Evolutionary conservation across 2,329 filamentous ascomycete species (phyloP).

Genomic region (Stachybotrys elegans): DNA sequence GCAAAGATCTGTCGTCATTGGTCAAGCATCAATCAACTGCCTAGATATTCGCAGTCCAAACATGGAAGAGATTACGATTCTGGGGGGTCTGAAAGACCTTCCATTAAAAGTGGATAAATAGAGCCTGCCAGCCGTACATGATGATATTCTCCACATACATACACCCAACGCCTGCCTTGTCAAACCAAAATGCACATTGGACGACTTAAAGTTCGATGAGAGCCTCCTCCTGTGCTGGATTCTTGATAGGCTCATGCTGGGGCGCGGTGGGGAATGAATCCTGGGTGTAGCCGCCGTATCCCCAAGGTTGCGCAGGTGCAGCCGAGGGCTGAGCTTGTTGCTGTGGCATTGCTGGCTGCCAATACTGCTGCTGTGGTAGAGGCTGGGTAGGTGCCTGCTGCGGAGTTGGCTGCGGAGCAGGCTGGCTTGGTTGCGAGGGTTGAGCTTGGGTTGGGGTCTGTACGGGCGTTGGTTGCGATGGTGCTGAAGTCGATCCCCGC

Average conservation of each 20-base stretch:
- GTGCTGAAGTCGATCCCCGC: constrained; percentile 33
- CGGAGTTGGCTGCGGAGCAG: constrained; percentile 13
- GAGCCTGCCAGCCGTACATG: too few species aligned
- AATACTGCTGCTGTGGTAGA: constrained; percentile 28
- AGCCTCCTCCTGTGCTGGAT: constrained; percentile 65
- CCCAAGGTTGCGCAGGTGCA: constrained; percentile 34
- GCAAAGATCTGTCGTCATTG: too few species aligned
- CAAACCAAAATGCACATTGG: background rate
- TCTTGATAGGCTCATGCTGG: constrained; percentile 32
- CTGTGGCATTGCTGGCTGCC: constrained; percentile 28
- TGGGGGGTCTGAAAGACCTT: too few species aligned
- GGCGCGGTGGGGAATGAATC: constrained; percentile 61
- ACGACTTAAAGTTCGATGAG: constrained; percentile 65
- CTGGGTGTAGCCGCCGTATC: constrained; percentile 48
- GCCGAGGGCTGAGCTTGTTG: constrained; percentile 26
- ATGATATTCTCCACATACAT: too few species aligned
- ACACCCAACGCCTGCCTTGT: background rate
- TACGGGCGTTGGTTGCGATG: constrained; percentile 25
- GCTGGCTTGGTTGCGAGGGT: constrained; percentile 27
- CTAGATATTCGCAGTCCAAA: too few species aligned
- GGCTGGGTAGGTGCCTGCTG: constrained; percentile 18
- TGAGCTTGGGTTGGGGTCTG: constrained; percentile 22
- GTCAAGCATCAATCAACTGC: too few species aligned
- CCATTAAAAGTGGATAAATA: too few species aligned
- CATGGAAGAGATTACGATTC: too few species aligned